Evolutionary conservation across 164 flowering plant genomes (phyloP).

Genomic region (Vitis rupestris): DNA sequence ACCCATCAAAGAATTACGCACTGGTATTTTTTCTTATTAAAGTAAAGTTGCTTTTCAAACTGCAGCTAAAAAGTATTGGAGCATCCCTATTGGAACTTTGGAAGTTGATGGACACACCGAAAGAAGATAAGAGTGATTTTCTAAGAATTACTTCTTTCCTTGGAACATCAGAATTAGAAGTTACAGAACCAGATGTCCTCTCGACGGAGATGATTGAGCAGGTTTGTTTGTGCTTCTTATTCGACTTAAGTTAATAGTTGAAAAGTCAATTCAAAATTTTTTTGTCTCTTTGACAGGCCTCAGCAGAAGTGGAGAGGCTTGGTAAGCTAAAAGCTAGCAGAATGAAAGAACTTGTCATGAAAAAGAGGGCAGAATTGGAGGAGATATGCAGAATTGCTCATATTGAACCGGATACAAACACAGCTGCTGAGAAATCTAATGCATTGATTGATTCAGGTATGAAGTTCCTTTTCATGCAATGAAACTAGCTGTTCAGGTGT

Average conservation of each 20-base stretch:
- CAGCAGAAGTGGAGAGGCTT: slow-evolving; percentile 78
- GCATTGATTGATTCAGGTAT: slow-evolving; percentile 93
- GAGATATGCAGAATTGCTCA: slow-evolving; percentile 71
- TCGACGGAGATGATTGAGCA: slow-evolving; percentile 70
- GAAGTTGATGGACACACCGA: slow-evolving; percentile 85
- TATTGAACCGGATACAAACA: slow-evolving; percentile 81
- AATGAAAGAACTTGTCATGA: slow-evolving; percentile 91
- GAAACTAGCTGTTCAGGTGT: no score
- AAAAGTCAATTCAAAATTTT: slow-evolving; percentile 5
- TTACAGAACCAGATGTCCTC: slow-evolving; percentile 62
- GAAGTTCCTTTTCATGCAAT: not conserved
- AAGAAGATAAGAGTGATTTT: slow-evolving; percentile 54
- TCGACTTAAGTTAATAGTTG: not conserved
- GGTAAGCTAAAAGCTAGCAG: slow-evolving; percentile 81
- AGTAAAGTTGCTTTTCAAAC: not conserved
- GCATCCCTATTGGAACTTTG: slow-evolving; percentile 67
- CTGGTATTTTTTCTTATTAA: not conserved
- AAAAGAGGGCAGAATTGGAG: slow-evolving; percentile 81
- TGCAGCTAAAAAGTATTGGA: slow-evolving; percentile 70
- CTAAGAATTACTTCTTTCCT: slow-evolving; percentile 39
- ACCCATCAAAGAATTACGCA: not conserved
- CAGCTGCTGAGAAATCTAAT: slow-evolving; percentile 75
- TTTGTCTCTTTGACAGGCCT: slow-evolving; percentile 43
- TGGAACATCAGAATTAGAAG: slow-evolving; percentile 49
- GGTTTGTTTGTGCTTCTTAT: slow-evolving; percentile 36